Evolutionary conservation across 1,284 basidiomycete genomes (phyloP).

Genomic region (Ceratobasidium theobromae): DNA sequence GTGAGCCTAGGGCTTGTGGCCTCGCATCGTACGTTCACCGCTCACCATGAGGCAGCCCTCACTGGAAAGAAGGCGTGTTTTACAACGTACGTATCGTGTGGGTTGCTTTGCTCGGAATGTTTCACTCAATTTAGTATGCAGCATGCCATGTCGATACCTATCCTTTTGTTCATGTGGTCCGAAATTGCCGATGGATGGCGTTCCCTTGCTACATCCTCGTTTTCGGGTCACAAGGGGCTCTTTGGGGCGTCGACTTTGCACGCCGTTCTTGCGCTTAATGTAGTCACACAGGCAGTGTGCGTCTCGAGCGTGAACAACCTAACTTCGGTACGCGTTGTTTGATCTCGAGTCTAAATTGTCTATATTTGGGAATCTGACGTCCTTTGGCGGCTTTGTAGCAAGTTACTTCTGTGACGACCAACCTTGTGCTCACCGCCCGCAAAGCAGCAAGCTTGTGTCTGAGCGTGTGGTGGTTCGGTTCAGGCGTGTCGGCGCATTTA

Average conservation of each 20-base stretch:
- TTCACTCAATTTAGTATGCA: background rate
- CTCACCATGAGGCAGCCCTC: constrained; percentile 44
- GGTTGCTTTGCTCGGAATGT: background rate
- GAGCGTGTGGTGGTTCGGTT: constrained; percentile 75
- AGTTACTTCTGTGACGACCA: constrained; percentile 71
- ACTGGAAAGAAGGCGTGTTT: constrained; percentile 86
- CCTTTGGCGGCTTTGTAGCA: constrained; percentile 47
- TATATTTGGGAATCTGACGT: background rate
- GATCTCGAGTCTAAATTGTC: background rate
- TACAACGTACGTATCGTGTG: constrained; percentile 59
- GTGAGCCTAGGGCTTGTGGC: background rate
- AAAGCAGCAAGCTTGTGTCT: constrained; percentile 72
- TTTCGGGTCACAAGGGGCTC: constrained; percentile 53
- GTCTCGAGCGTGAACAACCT: constrained; percentile 84
- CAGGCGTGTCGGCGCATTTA: constrained; percentile 63
- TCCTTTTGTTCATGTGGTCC: constrained; percentile 32
- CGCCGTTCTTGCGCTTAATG: constrained; percentile 63
- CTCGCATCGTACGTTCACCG: background rate
- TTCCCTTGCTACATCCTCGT: constrained; percentile 75
- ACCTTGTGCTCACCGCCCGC: constrained; percentile 66
- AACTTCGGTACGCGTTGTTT: constrained; percentile 59
- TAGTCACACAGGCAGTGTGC: constrained; percentile 81
- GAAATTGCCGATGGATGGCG: constrained; percentile 67
- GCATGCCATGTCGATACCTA: constrained; percentile 35
- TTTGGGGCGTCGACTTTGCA: constrained; percentile 44